These are phyloP conservation scores for Candida glucosophila DNA, from an alignment of 1,139 yeast genomes.

Conservation along the genomic window DNA sequence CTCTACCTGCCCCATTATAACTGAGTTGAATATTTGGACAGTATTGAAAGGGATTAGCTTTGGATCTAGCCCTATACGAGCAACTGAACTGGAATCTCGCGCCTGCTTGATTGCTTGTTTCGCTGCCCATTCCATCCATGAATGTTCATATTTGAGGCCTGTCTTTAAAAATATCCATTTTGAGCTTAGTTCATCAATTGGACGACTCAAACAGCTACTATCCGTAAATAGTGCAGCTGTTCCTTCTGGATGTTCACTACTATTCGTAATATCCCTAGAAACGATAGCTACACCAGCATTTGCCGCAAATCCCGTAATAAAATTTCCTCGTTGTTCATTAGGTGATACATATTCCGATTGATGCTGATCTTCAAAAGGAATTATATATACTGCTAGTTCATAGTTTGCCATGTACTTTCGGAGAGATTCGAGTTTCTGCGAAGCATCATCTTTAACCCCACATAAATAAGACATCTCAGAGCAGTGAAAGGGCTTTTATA, in stretches of 20 bases:
- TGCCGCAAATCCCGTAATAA: slow-evolving; percentile 86
- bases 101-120: slow-evolving; percentile 49
- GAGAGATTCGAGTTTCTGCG: slow-evolving; percentile 50
- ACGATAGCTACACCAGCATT: slow-evolving; percentile 91
- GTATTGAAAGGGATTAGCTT: slow-evolving; percentile 49
- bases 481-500: too few species aligned
- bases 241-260: slow-evolving; percentile 53
- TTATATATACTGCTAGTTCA: slow-evolving; percentile 41
- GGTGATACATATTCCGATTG: slow-evolving; percentile 82
- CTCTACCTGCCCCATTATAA: slow-evolving; percentile 17
- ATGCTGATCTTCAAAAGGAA: slow-evolving; percentile 84
- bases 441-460: slow-evolving; percentile 53
- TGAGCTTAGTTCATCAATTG: slow-evolving; percentile 75
- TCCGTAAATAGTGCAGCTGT: slow-evolving; percentile 84
- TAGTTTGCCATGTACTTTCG: slow-evolving; percentile 58
- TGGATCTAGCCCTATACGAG: slow-evolving; percentile 47
- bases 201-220: slow-evolving; percentile 91
- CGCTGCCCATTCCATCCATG: slow-evolving; percentile 87
- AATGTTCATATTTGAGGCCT: slow-evolving; percentile 64
- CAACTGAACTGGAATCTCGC: slow-evolving; percentile 33
- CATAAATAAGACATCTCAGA: too few species aligned
- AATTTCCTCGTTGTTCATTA: slow-evolving; percentile 76
- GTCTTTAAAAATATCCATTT: slow-evolving; percentile 83
- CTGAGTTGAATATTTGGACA: slow-evolving; percentile 17
- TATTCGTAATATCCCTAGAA: slow-evolving; percentile 57